phyloP scores from a whole-genome alignment of 306 rosid genomes.

The Vigna mungo region DNA sequence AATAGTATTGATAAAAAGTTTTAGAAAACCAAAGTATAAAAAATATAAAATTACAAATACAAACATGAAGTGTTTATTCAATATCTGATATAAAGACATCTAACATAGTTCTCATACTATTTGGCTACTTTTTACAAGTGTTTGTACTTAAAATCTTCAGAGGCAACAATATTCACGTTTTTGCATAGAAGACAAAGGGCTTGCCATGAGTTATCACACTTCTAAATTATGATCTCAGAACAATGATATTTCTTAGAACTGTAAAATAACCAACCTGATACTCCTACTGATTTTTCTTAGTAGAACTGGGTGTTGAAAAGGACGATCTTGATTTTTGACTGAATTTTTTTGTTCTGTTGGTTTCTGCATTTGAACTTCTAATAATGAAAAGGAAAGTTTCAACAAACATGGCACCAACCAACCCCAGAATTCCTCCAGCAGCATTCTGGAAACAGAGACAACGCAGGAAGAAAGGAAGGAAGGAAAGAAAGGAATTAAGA shows the following conservation, averaged over 20 bases:
- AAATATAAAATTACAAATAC: no score
- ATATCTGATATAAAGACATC: neutral
- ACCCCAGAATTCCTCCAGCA: slow-evolving; percentile 90
- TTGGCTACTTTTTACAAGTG: neutral
- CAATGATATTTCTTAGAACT: slow-evolving; percentile 10
- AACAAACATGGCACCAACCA: slow-evolving; percentile 87
- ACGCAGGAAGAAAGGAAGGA: slow-evolving; percentile 12
- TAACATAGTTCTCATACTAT: neutral
- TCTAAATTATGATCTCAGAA: slow-evolving; percentile 28
- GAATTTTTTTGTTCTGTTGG: slow-evolving; percentile 50
- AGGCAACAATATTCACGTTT: slow-evolving; percentile 3
- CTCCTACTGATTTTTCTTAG: slow-evolving; percentile 74
- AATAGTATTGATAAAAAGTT: neutral
- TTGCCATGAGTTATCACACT: slow-evolving; percentile 15
- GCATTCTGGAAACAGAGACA: slow-evolving; percentile 66
- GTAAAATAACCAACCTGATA: slow-evolving; percentile 43
- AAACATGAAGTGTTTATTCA: no score
- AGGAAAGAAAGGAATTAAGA: neutral
- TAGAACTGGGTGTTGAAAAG: slow-evolving; percentile 55
- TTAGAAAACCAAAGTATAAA: neutral
- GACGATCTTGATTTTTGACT: slow-evolving; percentile 52
- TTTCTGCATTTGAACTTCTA: slow-evolving; percentile 53
- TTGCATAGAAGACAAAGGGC: slow-evolving; percentile 2
- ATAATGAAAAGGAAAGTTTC: slow-evolving; percentile 91
- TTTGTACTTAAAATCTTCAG: neutral